phyloP scores from a whole-genome alignment of 805 yeast genomes.

The Metschnikowia chrysomelidarum region DNA sequence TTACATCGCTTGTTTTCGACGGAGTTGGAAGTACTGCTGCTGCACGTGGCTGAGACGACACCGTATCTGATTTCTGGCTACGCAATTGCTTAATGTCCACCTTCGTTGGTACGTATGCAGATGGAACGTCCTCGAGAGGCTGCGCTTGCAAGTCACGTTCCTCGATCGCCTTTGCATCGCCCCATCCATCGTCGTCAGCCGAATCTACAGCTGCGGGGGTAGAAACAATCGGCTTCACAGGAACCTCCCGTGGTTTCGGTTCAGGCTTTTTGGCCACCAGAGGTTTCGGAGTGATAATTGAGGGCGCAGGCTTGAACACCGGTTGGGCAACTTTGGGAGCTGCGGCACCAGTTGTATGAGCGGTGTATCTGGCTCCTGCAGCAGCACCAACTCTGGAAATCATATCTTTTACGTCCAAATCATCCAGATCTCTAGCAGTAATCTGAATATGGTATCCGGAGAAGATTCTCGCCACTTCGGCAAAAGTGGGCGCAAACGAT shows the following conservation, averaged over 20 bases:
- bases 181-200: constrained; percentile 62
- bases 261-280: constrained; percentile 1
- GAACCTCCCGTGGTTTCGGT: background rate
- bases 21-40: too few relatives aligned
- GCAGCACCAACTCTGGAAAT: constrained; percentile 79
- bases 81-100: constrained; percentile 58
- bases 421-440: constrained; percentile 93
- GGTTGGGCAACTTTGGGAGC: constrained; percentile 8
- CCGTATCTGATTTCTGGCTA: constrained; percentile 45
- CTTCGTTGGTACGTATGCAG: constrained; percentile 66
- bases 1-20: too few relatives aligned
- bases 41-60: constrained; percentile 43
- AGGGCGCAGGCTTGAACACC: constrained; percentile 4
- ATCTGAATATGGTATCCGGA: constrained; percentile 92
- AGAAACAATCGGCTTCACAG: constrained; percentile 16
- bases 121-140: constrained; percentile 52
- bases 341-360: constrained; percentile 11
- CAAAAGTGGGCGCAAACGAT: constrained; percentile 74
- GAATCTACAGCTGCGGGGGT: constrained; percentile 18
- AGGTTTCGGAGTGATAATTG: constrained; percentile 4
- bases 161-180: constrained; percentile 57
- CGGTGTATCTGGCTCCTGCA: constrained; percentile 85
- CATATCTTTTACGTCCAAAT: constrained; percentile 76
- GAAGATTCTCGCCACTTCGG: constrained; percentile 66
- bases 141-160: constrained; percentile 51